phyloP scores from a whole-genome alignment of 139 green algal species.

The Axilococcus clingmanii region DNA sequence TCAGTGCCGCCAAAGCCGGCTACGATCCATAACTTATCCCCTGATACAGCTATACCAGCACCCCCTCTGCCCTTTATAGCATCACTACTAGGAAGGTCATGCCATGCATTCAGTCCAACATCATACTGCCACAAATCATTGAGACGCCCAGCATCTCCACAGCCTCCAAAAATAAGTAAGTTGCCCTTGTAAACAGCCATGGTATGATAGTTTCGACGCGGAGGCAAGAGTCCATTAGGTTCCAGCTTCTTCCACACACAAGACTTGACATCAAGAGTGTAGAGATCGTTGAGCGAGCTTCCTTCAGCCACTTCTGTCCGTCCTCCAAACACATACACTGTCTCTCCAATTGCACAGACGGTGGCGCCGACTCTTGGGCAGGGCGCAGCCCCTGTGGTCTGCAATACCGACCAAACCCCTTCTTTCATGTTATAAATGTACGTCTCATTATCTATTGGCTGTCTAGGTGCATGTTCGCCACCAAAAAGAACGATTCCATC shows the following conservation, averaged over 20 bases:
- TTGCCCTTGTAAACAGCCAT: not conserved
- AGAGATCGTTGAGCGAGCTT: slow-evolving; percentile 5
- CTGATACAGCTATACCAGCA: slow-evolving; percentile 1
- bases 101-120: not conserved
- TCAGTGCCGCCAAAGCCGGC: slow-evolving; percentile 6
- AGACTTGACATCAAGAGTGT: slow-evolving; percentile 3
- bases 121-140: slow-evolving; percentile 11
- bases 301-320: slow-evolving; percentile 4
- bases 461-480: slow-evolving; percentile 6
- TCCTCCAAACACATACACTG: slow-evolving; percentile 3
- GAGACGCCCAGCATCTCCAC: not conserved
- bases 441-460: slow-evolving; percentile 2
- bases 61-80: not conserved
- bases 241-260: not conserved
- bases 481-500: slow-evolving; percentile 6
- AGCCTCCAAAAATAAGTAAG: slow-evolving; percentile 13
- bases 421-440: not conserved
- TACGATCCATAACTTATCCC: not conserved
- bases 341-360: not conserved
- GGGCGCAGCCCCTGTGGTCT: not conserved
- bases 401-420: slow-evolving; percentile 2
- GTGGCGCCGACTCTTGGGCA: not conserved
- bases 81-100: not conserved
- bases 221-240: not conserved
- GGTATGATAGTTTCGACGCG: slow-evolving; percentile 3